A percentile compares a stretch with the other conserved stretches of the same genome.
Evolutionary conservation across 192 early-diverging fungal genomes (phyloP).

Genomic region (Coemansia sp.): DNA sequence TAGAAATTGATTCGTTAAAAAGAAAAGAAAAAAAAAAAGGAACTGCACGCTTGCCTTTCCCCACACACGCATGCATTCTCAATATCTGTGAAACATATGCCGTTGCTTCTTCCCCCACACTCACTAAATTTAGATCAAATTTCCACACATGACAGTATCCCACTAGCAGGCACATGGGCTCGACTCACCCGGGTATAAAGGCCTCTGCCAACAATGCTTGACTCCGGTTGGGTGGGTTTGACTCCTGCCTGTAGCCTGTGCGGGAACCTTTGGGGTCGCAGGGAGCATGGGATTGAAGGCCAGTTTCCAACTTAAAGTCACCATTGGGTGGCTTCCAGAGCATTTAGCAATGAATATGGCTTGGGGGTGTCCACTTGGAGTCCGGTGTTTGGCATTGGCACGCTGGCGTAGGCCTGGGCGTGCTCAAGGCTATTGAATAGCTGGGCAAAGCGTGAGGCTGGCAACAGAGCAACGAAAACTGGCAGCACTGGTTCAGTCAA

Average conservation of each 20-base stretch:
- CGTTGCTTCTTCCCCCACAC: not conserved
- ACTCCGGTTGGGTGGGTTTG: constrained; percentile 23
- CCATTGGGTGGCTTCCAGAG: constrained; percentile 22
- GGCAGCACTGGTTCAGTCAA: constrained; percentile 38
- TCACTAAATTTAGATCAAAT: not conserved
- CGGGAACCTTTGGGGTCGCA: constrained; percentile 18
- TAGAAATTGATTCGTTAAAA: not conserved
- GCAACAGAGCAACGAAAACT: constrained; percentile 54
- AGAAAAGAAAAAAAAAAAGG: not conserved
- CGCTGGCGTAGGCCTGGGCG: constrained; percentile 43
- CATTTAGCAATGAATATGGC: not conserved
- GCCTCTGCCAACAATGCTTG: not conserved
- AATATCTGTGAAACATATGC: not conserved
- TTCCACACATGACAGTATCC: not conserved
- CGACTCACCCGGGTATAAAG: not conserved
- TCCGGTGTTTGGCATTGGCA: constrained; percentile 33
- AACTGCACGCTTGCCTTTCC: not conserved
- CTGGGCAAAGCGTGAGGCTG: constrained; percentile 46
- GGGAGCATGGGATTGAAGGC: constrained; percentile 16
- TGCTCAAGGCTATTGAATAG: constrained; percentile 37
- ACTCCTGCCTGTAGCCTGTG: constrained; percentile 33
- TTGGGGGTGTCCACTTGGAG: constrained; percentile 33
- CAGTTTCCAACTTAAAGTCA: not conserved
- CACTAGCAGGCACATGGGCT: not conserved
- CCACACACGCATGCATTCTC: not conserved